Conservation (phyloP, 805 yeast species). For the Zygosaccharomyces bisporus region DNA sequence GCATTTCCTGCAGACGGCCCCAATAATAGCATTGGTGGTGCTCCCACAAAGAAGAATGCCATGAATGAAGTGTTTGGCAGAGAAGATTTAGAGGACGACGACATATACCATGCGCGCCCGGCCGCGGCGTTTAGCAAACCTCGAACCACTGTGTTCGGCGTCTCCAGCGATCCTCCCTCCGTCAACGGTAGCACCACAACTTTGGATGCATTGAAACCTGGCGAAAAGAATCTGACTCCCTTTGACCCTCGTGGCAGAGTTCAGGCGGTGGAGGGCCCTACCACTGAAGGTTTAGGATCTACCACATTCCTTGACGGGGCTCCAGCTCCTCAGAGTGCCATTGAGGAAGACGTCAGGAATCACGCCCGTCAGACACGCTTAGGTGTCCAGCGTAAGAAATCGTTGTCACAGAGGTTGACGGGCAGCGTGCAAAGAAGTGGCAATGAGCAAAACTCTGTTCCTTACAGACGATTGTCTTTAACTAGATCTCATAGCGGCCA, state of each 20-base stretch:
- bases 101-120: conserved; percentile 19
- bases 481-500: conserved; percentile 24
- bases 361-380: conserved; percentile 34
- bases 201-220: conserved; percentile 46
- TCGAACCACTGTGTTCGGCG: conserved; percentile 5
- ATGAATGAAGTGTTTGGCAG: conserved; percentile 78
- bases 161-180: conserved; percentile 3
- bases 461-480: conserved; percentile 16
- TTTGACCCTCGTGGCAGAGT: conserved; percentile 71
- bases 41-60: conserved; percentile 58
- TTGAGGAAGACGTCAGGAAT: conserved; percentile 36
- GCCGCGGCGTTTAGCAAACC: conserved; percentile 1
- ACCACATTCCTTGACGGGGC: conserved; percentile 95
- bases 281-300: conserved; percentile 85
- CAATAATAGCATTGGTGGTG: conserved; percentile 75
- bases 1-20: conserved; percentile 98
- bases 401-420: conserved; percentile 63
- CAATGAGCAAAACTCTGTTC: not conserved
- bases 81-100: conserved; percentile 45
- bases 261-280: conserved; percentile 75
- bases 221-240: conserved; percentile 48
- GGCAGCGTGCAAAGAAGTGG: conserved; percentile 7
- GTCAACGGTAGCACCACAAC: conserved; percentile 21
- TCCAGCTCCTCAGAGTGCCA: conserved; percentile 66
- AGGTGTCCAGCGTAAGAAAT: conserved; percentile 69